Base-by-base conservation (phyloP, 2,329 filamentous ascomycete genomes). In the Clathrospora elynae region DNA sequence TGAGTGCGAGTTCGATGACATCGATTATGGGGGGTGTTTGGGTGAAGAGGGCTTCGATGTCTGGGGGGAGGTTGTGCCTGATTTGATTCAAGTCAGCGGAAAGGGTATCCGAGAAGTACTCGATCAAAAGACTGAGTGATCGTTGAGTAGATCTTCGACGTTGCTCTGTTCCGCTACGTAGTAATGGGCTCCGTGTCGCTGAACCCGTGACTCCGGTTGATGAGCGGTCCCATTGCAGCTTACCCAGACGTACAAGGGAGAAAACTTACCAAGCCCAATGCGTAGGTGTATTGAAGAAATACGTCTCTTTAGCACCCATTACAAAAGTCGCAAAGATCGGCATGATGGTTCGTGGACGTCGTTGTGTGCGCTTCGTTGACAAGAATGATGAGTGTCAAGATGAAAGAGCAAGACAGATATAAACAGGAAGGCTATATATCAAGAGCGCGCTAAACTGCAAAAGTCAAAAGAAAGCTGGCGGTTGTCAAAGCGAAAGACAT, bases 231-330 rank as follows among this genome's bases (percentile, higher is more conserved):
- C n/a, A n/a, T n/a, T n/a, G n/a, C n/a, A n/a, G n/a, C n/a, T n/a
- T n/a, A n/a, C n/a, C n/a, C n/a, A 20, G 4, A n/a, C 5, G 25
- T 13, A 20, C 13, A 30, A 10, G 32, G 5, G 17, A 19, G 13
- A 7, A 3, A 30, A 49, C 58, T 49, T 43, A 64, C 60, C 61
- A 56, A 14, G 62, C 62, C 62, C 62, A 66, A 38, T 65, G 64
- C 7, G 60, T 66, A 18, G 64, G 64, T 28, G 51, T 64, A 36
- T 66, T 67, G 35, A 67, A 67, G 51, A 67, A 65, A 42, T 67
- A 67, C 0, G 55, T 42, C 22, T 61, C 51, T 25, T 65, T 64
- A 18, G 49, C 10, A 12, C 64, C 64, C 37, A 67, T 49, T 7
- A 59, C 42, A 32, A 67, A 67, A 1, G 50, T 65, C 2, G 59